Evolutionary conservation across 2,329 filamentous ascomycete genomes (phyloP).

Genomic region (Neophaeococcomyces aloes): DNA sequence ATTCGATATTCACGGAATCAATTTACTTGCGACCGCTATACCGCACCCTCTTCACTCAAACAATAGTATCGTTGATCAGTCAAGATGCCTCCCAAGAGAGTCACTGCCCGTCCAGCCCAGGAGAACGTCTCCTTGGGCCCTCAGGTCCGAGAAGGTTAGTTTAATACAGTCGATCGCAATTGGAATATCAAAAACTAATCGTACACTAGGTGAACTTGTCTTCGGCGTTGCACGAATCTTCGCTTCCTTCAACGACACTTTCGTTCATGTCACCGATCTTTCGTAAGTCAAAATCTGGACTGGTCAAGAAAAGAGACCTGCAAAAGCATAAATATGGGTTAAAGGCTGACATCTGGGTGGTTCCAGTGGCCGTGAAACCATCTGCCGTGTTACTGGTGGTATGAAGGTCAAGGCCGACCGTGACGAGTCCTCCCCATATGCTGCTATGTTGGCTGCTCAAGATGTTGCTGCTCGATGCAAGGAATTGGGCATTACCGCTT

Average conservation of each 20-base stretch:
- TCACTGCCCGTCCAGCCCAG: slow-evolving; percentile 63
- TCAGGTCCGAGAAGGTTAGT: slow-evolving; percentile 85
- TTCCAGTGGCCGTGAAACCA: slow-evolving; percentile 97
- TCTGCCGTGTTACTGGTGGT: slow-evolving; percentile 98
- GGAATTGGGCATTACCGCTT: slow-evolving; percentile 78
- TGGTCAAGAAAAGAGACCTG: slow-evolving; percentile 23
- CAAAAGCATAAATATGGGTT: slow-evolving; percentile 26
- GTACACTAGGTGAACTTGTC: slow-evolving; percentile 70
- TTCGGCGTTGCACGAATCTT: slow-evolving; percentile 98
- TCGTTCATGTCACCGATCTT: slow-evolving; percentile 99
- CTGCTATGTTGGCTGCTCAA: slow-evolving; percentile 99
- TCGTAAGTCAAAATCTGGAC: slow-evolving; percentile 48
- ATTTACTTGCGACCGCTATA: not conserved
- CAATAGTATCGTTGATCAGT: slow-evolving; percentile 25
- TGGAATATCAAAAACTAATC: not conserved
- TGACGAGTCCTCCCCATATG: slow-evolving; percentile 99
- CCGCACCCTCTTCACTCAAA: slow-evolving; percentile 6
- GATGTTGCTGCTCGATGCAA: slow-evolving; percentile 89
- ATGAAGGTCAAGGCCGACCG: slow-evolving; percentile 99
- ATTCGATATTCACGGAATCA: not conserved
- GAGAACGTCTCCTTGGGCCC: slow-evolving; percentile 99
- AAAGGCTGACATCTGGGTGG: slow-evolving; percentile 56
- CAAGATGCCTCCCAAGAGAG: slow-evolving; percentile 93
- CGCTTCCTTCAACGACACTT: slow-evolving; percentile 86
- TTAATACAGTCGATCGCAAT: slow-evolving; percentile 9